Base-by-base conservation (phyloP, 2,329 filamentous ascomycete species). In the Botrytis galanthina region DNA sequence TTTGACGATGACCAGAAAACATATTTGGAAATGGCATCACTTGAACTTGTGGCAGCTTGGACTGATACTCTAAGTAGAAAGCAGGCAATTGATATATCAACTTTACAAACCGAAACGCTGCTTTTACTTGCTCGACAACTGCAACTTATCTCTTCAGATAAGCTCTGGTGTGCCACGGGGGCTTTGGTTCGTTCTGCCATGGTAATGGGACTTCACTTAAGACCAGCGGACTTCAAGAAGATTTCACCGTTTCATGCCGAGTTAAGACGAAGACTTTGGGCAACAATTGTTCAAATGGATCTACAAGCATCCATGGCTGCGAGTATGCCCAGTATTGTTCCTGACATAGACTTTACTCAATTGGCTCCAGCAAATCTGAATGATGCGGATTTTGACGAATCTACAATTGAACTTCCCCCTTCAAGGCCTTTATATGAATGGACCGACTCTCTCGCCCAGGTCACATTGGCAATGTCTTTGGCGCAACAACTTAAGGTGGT, bases 201-300 rank as follows among this genome's bases (percentile, higher is more conserved):
- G 80, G 84, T 84, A 71, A 87, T 88, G 83, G 88, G 88, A 7
- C 81, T 89, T 12, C 87, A 90, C 77, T 84, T 86, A 4, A 87
- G 89, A 71, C 88, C 88, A 0, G 82, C 80, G 39, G 81, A 84
- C 70, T 83, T 88, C 8, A 82, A 82, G 14, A 81, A 83, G n/a
- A 85, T 87, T 82, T 83, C 85, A 6, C 78, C 80, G 0, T 84
- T 86, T 67, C 81, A 83, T 37, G 82, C 84, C 3, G 88, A 90
- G 79, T 84, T 89, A 80, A 84, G 87, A 5, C 83, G 87, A 3
- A 83, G 87, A 4, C 77, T 89, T 3, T 89, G 87, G 88, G 84
- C 84, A 12, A 87, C 86, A 0, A 83, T 88, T 16, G 73, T 88
- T 12, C 87, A 89, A 78, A 80, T 89, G 10, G 84, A 85, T 8